phyloP scores from a whole-genome alignment of 2,329 filamentous ascomycete species.

The Thelonectria discophora region DNA sequence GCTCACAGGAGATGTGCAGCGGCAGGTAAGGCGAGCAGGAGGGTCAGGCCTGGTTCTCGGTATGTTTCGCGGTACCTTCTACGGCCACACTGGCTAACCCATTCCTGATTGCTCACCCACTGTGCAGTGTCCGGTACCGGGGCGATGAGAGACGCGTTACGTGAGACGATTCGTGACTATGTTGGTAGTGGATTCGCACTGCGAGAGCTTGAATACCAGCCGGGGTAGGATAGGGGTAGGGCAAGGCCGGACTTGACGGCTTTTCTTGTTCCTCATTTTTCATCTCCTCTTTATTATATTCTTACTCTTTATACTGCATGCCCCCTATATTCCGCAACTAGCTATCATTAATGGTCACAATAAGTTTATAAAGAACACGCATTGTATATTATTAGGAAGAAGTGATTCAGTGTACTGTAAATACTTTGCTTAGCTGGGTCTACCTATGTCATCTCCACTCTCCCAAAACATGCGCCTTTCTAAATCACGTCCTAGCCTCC shows the following conservation, averaged over 20 bases:
- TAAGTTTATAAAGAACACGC: no score
- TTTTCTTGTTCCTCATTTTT: neutral
- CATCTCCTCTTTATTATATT: neutral
- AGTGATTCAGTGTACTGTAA: no score
- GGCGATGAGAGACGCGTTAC: neutral
- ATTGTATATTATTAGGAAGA: no score
- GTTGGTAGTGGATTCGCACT: neutral
- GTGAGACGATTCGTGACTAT: neutral
- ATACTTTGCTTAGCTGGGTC: neutral
- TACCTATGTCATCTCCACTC: neutral
- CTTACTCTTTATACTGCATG: no score
- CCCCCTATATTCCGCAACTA: no score
- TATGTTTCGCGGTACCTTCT: neutral
- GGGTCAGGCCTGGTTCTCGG: neutral
- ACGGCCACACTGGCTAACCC: neutral
- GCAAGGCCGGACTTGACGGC: neutral
- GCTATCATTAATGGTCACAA: no score
- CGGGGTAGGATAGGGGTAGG: no score
- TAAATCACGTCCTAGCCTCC: neutral
- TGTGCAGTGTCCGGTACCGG: neutral
- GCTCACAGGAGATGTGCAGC: neutral
- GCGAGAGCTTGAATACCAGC: neutral
- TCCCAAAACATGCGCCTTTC: no score
- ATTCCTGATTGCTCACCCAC: neutral
- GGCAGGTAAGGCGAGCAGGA: neutral